phyloP scores from a whole-genome alignment of 164 flowering plant species.

The Umbellularia californica region DNA sequence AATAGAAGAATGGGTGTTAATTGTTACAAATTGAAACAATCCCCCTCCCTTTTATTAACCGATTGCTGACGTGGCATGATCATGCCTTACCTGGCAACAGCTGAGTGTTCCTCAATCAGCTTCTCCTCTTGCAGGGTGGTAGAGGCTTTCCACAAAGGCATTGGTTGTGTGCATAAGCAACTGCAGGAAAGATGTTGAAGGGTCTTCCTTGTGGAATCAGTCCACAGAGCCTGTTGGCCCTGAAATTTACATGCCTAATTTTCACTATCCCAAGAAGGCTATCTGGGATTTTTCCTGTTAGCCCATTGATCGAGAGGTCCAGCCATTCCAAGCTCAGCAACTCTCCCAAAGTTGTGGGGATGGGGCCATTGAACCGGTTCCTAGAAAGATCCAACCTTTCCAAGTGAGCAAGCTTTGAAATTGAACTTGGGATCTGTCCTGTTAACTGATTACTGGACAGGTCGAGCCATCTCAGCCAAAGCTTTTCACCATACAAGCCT shows the following conservation, averaged over 20 bases:
- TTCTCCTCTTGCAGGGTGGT: conserved; percentile 52
- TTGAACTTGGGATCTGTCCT: conserved; percentile 69
- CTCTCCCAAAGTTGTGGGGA: conserved; percentile 66
- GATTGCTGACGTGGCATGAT: conserved; percentile 1
- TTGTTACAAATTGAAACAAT: conserved; percentile 4
- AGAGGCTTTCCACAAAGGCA: conserved; percentile 92
- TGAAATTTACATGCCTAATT: conserved; percentile 66
- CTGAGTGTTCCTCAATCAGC: conserved; percentile 27
- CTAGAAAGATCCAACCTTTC: conserved; percentile 60
- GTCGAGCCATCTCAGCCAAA: conserved; percentile 47
- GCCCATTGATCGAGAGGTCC: conserved; percentile 65
- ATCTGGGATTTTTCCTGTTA: conserved; percentile 66
- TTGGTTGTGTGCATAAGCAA: conserved; percentile 80
- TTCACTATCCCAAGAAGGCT: conserved; percentile 45
- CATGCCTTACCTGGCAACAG: neutral
- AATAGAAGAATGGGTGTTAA: conserved; percentile 3
- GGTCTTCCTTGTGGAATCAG: conserved; percentile 87
- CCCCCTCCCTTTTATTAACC: neutral
- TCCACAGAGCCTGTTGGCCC: conserved; percentile 82
- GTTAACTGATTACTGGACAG: conserved; percentile 62
- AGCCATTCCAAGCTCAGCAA: conserved; percentile 57
- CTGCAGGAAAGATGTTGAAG: conserved; percentile 60
- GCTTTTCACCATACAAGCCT: conserved; percentile 15
- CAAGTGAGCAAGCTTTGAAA: conserved; percentile 58
- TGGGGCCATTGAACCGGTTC: conserved; percentile 60